Base-by-base conservation (phyloP, 768 basidiomycete species). In the Termitomyces sp. region DNA sequence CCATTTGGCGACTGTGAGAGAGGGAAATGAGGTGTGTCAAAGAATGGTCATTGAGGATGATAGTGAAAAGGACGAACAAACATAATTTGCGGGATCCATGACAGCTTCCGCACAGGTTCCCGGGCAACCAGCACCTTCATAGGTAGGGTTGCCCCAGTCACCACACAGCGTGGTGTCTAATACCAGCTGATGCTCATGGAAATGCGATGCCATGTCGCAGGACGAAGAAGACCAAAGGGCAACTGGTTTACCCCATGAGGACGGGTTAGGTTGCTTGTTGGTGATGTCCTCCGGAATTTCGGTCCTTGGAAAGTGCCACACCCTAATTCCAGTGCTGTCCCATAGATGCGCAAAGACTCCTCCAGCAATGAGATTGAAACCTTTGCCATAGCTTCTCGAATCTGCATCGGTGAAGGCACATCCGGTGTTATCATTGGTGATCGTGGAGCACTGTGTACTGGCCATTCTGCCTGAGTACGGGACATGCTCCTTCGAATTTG, bases 341-440 rank as follows among this genome's bases (percentile, higher is more conserved):
- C 83, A 84, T 16, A 78, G 62, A 56, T 84, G 77, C 0, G 76
- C 83, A 53, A 69, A 84, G 20, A 84, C 81, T 22, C 84, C 84
- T 15, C 83, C 83, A 0, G 61, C 64, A 1, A 68, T 64, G 25
- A 59, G 20, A 60, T 73, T 85, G 75, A 79, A 83, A 49, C 64
- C 66, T n/a, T 70, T 60, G 2, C 79, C 79, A 40, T 74, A 81
- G 18, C 68, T 71, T 18, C 65, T 55, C 36, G 64, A 29, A 47
- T 74, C 73, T 2, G 67, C 59, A 62, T 81, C 82, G 0, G 64
- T 58, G 64, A 81, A 78, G 3, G 68, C 76, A 61, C 84, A 86
- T 2, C 83, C 84, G 41, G 70, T 61, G 56, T 85, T 76, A n/a
- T 49, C 72, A 65, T 9, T 44, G 56, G 2, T 35, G 46, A 12